These are phyloP conservation scores for Cyclotella baltica DNA, from an alignment of 108 stramenopile genomes.

Conservation along the genomic window DNA sequence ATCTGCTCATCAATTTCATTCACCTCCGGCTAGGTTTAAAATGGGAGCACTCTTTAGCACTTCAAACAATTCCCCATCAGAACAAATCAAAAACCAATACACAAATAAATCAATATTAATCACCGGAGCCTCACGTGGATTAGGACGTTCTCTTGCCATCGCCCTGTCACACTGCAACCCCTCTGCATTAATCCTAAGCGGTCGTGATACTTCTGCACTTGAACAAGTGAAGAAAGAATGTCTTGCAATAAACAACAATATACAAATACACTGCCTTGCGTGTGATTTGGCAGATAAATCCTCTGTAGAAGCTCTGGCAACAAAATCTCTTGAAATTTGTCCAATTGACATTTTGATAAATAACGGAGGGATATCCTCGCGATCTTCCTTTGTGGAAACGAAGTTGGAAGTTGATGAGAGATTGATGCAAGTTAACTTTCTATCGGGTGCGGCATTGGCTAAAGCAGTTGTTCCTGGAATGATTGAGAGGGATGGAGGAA, in stretches of 20 bases:
- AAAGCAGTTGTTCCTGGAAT: conserved; percentile 78
- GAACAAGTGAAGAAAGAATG: conserved; percentile 66
- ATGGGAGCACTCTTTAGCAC: conserved; percentile 8
- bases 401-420: conserved; percentile 69
- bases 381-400: conserved; percentile 81
- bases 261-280: conserved; percentile 46
- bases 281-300: conserved; percentile 65
- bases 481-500: conserved; percentile 55
- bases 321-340: conserved; percentile 20
- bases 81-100: conserved; percentile 11
- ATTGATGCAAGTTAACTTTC: conserved; percentile 88
- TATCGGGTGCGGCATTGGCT: conserved; percentile 72
- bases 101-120: conserved; percentile 52
- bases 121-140: conserved; percentile 84
- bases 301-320: conserved; percentile 56
- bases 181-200: conserved; percentile 61
- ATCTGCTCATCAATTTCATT: conserved; percentile 3
- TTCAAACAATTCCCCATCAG: background rate
- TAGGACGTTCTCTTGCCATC: conserved; percentile 66
- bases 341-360: conserved; percentile 76
- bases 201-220: conserved; percentile 60
- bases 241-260: conserved; percentile 18
- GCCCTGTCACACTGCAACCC: conserved; percentile 62
- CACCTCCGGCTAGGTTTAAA: background rate
- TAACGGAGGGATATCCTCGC: conserved; percentile 82